Base-by-base conservation (phyloP, 352 stramenopile species). In the Phytophthora syringae region DNA sequence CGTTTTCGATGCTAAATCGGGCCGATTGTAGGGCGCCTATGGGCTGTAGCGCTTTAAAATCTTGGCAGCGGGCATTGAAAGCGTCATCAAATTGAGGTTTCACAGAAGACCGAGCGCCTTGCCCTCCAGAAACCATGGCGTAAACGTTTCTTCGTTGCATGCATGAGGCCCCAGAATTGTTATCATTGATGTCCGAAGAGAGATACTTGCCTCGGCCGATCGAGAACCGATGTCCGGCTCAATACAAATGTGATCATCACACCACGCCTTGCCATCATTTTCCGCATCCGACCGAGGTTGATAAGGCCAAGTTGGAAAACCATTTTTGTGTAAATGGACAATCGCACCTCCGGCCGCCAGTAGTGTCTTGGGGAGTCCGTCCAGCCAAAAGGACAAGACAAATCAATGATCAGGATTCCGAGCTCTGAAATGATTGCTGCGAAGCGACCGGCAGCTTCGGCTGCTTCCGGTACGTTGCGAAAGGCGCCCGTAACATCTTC, bases 211-310 rank as follows among this genome's bases (percentile, higher is more conserved):
- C 34, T 64, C 61, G 7, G 36, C 0, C 0, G 64, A 24, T 11
- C 61, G 20, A 1, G 61, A 60, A 1, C 47, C 27, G 12, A 70
- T 22, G 30, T 63, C 48, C 1, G 61, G 28, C 12, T 70, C 53
- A 16, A 57, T 44, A 13, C 52, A 70, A n/a, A 56, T 56, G 24
- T 64, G 49, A n/a, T 70, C 52, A 28, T 70, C 61, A 28, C 61
- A 70, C 48, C 53, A 60, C 1, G 40, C 52, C 22, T 60, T 63
- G 0, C 52, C 53, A 22, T 64, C 40, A 1, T 1, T 1, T n/a
- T 22, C 20, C 1, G 20, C 27, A 13, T 11, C 15, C 44, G 9
- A 9, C 16, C 1, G 7, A 2, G 39, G 47, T 42, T 60, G 52
- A 15, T 37, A 5, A 16, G 48, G 15, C 40, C 49, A 66, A 2